Evolutionary conservation across 768 basidiomycete genomes (phyloP).

Genomic region (Tricholoma terreum): DNA sequence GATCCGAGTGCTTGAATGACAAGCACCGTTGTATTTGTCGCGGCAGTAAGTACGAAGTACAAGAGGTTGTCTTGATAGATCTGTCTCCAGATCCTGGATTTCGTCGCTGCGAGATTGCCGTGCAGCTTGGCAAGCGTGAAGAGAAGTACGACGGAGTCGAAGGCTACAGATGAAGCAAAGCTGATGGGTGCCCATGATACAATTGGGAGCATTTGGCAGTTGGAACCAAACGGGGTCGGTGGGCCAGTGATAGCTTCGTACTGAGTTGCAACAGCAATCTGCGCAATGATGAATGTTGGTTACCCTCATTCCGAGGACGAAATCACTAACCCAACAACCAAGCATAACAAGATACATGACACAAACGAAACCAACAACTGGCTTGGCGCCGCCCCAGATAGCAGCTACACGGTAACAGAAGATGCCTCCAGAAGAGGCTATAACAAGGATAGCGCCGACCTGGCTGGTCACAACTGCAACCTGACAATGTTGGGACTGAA

Average conservation of each 20-base stretch:
- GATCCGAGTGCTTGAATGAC: slow-evolving; percentile 25
- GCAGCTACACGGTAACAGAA: slow-evolving; percentile 32
- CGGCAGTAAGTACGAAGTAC: slow-evolving; percentile 25
- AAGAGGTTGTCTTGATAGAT: slow-evolving; percentile 29
- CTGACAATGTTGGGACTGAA: slow-evolving; percentile 28
- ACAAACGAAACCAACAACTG: slow-evolving; percentile 20
- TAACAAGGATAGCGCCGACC: slow-evolving; percentile 26
- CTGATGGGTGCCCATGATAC: slow-evolving; percentile 32
- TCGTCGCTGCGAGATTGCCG: slow-evolving; percentile 14
- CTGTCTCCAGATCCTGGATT: slow-evolving; percentile 21
- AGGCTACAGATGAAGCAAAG: slow-evolving; percentile 29
- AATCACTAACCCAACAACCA: slow-evolving; percentile 27
- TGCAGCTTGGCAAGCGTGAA: slow-evolving; percentile 23
- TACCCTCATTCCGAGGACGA: neutral
- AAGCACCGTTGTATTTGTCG: slow-evolving; percentile 25
- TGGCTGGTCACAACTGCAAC: slow-evolving; percentile 27
- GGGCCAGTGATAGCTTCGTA: slow-evolving; percentile 23
- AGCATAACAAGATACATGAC: slow-evolving; percentile 25
- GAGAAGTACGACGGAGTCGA: slow-evolving; percentile 24
- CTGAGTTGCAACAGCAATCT: slow-evolving; percentile 32
- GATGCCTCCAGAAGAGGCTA: slow-evolving; percentile 29
- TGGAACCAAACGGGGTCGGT: slow-evolving; percentile 28
- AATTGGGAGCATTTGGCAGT: slow-evolving; percentile 30
- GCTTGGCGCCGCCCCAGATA: slow-evolving; percentile 29
- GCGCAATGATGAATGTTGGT: neutral